A percentile compares a stretch with the other conserved stretches of the same genome.
phyloP scores from a whole-genome alignment of 305 asterid species.

The Fraxinus angustifolia region DNA sequence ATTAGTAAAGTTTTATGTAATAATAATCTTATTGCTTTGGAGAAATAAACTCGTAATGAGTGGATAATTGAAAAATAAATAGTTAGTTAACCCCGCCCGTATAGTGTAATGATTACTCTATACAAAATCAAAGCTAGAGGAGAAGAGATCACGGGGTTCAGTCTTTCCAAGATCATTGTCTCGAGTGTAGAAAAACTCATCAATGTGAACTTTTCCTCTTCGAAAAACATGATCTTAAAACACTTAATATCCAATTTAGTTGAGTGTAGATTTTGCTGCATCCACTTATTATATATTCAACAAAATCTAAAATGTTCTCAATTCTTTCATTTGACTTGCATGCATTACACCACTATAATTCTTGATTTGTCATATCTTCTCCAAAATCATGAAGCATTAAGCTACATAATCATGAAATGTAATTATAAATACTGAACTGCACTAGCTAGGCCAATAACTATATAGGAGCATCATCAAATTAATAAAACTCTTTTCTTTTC shows the following conservation, averaged over 20 bases:
- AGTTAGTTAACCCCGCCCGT: neutral
- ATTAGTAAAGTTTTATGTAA: neutral
- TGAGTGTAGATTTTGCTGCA: neutral
- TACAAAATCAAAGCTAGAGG: neutral
- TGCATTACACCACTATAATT: neutral
- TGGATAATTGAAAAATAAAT: neutral
- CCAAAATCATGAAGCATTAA: neutral
- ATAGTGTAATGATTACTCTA: neutral
- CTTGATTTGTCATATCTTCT: neutral
- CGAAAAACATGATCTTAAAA: neutral
- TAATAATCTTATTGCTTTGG: neutral
- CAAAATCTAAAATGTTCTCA: neutral
- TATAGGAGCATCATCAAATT: neutral
- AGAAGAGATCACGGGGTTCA: neutral
- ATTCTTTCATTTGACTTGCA: neutral
- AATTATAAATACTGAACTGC: neutral
- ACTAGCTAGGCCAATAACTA: neutral
- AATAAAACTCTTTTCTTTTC: neutral
- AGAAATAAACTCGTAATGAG: neutral
- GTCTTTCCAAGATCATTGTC: neutral
- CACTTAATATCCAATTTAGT: neutral
- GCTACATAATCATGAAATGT: neutral
- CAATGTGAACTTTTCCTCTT: neutral
- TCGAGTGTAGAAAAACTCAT: neutral
- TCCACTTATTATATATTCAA: neutral